These are phyloP conservation scores for Galerina sulciceps DNA, from an alignment of 768 basidiomycete species.

Conservation along the genomic window DNA sequence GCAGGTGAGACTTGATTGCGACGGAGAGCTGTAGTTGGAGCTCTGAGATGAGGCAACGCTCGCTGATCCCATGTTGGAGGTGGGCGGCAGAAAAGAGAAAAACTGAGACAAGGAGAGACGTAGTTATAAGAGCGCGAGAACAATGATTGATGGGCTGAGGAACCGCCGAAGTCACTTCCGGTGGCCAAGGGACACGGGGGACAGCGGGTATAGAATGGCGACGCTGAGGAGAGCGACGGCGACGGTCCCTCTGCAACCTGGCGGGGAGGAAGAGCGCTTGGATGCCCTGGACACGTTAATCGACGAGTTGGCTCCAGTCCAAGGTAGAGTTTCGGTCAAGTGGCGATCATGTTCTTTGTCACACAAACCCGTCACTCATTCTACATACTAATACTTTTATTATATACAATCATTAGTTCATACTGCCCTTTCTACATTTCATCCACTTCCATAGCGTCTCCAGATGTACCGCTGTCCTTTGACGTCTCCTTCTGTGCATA, in stretches of 20 bases:
- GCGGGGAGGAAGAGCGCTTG: constrained; percentile 23
- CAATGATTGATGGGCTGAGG: constrained; percentile 35
- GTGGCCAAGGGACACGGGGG: constrained; percentile 39
- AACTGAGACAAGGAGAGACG: constrained; percentile 22
- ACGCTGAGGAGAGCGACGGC: constrained; percentile 38
- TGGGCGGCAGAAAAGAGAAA: constrained; percentile 14
- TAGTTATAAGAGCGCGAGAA: constrained; percentile 24
- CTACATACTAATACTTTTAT: neutral
- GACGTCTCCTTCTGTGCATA: constrained; percentile 37
- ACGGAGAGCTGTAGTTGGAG: constrained; percentile 29
- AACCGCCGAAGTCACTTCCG: constrained; percentile 57
- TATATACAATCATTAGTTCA: neutral
- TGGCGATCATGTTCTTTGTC: constrained; percentile 19
- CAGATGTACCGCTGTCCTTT: constrained; percentile 19
- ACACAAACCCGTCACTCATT: constrained; percentile 20
- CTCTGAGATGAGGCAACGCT: constrained; percentile 36
- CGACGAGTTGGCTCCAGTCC: constrained; percentile 25
- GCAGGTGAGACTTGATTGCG: too few relatives aligned
- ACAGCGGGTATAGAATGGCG: constrained; percentile 39
- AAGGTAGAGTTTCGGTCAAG: constrained; percentile 18
- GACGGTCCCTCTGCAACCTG: constrained; percentile 49
- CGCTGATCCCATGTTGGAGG: constrained; percentile 38
- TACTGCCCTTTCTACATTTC: neutral
- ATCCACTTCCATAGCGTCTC: constrained; percentile 28
- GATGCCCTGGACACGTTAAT: constrained; percentile 19